Evolutionary conservation across 768 basidiomycete species (phyloP).

Genomic region (Psilocybe azurescens): DNA sequence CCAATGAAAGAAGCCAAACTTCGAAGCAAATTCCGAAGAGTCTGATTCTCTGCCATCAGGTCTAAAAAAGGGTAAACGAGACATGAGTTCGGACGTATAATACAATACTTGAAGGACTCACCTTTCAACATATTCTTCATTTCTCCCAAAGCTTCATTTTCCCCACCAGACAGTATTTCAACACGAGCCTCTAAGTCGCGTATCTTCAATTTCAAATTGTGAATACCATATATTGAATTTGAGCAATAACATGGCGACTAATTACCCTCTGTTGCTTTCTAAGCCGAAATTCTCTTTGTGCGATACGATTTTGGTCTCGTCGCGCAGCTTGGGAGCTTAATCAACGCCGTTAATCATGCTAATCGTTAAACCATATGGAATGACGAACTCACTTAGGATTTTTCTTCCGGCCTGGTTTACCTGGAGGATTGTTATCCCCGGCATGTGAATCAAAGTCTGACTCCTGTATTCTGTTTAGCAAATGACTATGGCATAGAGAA

Average conservation of each 20-base stretch:
- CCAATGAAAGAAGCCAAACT: slow-evolving; percentile 83
- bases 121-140: slow-evolving; percentile 85
- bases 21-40: slow-evolving; percentile 78
- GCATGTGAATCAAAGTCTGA: slow-evolving; percentile 69
- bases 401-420: slow-evolving; percentile 85
- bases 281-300: slow-evolving; percentile 91
- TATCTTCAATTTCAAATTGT: slow-evolving; percentile 57
- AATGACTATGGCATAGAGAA: slow-evolving; percentile 4
- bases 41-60: slow-evolving; percentile 89
- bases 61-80: slow-evolving; percentile 44
- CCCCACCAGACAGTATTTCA: slow-evolving; percentile 91
- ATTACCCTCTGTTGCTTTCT: slow-evolving; percentile 87
- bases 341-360: slow-evolving; percentile 20
- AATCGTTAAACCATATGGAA: slow-evolving; percentile 6
- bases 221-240: background rate
- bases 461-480: slow-evolving; percentile 43
- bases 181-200: slow-evolving; percentile 94
- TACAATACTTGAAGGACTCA: slow-evolving; percentile 27
- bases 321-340: slow-evolving; percentile 85
- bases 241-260: slow-evolving; percentile 8
- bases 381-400: slow-evolving; percentile 74
- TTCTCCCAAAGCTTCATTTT: slow-evolving; percentile 87
- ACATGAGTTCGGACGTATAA: background rate
- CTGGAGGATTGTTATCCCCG: slow-evolving; percentile 47
- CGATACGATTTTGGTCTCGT: slow-evolving; percentile 90